phyloP scores from a whole-genome alignment of 495 filamentous ascomycete species.

The Hamigera avellanea region DNA sequence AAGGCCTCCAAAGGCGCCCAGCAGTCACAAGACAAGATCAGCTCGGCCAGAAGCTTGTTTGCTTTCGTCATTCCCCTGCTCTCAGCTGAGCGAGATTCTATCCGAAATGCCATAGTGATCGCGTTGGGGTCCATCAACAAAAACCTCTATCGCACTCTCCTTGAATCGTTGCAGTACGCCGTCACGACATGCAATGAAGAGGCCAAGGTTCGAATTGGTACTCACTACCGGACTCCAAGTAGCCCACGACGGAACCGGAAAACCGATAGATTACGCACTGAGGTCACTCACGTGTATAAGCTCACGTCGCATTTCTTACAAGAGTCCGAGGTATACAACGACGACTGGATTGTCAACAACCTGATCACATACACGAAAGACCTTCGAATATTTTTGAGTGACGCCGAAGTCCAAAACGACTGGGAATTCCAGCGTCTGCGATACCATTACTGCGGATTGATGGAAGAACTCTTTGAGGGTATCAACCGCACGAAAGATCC shows the following conservation, averaged over 20 bases:
- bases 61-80: conserved; percentile 82
- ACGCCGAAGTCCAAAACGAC: conserved; percentile 87
- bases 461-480: conserved; percentile 86
- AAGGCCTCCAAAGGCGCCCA: conserved; percentile 69
- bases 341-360: conserved; percentile 89
- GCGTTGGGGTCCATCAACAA: conserved; percentile 91
- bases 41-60: conserved; percentile 79
- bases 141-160: conserved; percentile 84
- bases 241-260: conserved; percentile 62
- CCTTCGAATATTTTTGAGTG: conserved; percentile 84
- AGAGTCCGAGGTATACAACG: conserved; percentile 64
- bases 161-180: conserved; percentile 80
- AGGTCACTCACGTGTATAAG: conserved; percentile 92
- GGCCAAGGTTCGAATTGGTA: conserved; percentile 67
- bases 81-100: conserved; percentile 57
- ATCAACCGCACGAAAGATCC: conserved; percentile 81
- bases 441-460: conserved; percentile 84
- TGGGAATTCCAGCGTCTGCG: conserved; percentile 91
- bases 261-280: conserved; percentile 79
- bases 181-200: conserved; percentile 75
- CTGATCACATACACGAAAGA: conserved; percentile 85
- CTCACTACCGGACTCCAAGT: conserved; percentile 66
- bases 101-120: conserved; percentile 82
- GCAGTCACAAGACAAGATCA: conserved; percentile 65
- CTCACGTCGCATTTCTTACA: conserved; percentile 86